Conservation (phyloP, 140 eudicot species). For the Flaveria floridana region DNA sequence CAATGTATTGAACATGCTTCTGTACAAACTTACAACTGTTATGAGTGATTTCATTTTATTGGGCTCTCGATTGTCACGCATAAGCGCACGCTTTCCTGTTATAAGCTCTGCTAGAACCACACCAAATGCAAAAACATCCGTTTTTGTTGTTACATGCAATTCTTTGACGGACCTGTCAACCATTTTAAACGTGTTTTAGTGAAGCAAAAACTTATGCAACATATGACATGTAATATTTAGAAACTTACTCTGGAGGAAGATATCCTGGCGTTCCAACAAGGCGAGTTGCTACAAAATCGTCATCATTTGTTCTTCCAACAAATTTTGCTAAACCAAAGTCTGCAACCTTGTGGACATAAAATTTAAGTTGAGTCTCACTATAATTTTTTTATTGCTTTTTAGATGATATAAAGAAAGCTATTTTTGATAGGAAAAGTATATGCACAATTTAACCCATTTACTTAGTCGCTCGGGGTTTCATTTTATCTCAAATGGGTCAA, state of each 20-base stretch:
- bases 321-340: slow-evolving; percentile 90
- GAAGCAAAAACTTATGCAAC: slow-evolving; percentile 14
- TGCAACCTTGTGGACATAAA: slow-evolving; percentile 54
- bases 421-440: slow-evolving; percentile 7
- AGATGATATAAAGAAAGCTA: background rate
- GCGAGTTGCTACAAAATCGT: slow-evolving; percentile 73
- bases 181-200: background rate
- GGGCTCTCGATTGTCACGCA: slow-evolving; percentile 61
- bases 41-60: slow-evolving; percentile 81
- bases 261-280: slow-evolving; percentile 92
- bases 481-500: background rate
- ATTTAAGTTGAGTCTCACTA: slow-evolving; percentile 18
- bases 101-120: slow-evolving; percentile 89
- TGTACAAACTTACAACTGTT: slow-evolving; percentile 59
- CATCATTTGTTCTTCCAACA: slow-evolving; percentile 73
- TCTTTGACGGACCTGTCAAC: slow-evolving; percentile 71
- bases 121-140: slow-evolving; percentile 87
- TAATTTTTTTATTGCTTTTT: slow-evolving; percentile 2
- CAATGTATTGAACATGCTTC: background rate
- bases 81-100: slow-evolving; percentile 80
- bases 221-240: slow-evolving; percentile 13
- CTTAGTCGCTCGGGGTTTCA: background rate
- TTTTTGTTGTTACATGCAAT: slow-evolving; percentile 75
- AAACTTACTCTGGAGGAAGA: slow-evolving; percentile 82
- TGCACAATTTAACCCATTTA: background rate